Base-by-base conservation (phyloP, 176 grass and related monocot species). In the Secale cereale region DNA sequence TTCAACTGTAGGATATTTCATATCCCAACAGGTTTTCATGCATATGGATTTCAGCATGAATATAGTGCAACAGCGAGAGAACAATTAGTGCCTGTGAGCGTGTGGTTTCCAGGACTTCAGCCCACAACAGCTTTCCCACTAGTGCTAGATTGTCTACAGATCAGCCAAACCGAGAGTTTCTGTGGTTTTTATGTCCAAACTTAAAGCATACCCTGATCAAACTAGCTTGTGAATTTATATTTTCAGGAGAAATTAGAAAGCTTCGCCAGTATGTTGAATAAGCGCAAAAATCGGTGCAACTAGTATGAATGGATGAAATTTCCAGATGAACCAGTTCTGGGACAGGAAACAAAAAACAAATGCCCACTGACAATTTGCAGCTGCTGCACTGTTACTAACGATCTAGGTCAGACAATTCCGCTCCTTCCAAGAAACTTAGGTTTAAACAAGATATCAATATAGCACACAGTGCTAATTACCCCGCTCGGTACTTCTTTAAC, bases 401-500 rank as follows among this genome's bases (percentile, higher is more conserved):
- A 40, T 73, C 39, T 2, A 12, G 13, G 43, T n/a, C 40, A 20
- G 26, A 17, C 14, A 41, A 1, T 41, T 56, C 10, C 27, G 22
- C 67, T 35, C 30, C 12, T 14, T 70, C 8, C 8, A 27, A 74
- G 9, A 76, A 62, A 52, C 32, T 37, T 8, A 25, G 26, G 5
- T 65, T n/a, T 19, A 78, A 15, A 31, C 43, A 65, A 6, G 48
- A 28, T 27, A 73, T 65, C 22, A 1, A 28, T 27, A 46, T 20
- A 39, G 25, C 27, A 32, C 27, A 32, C 54, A 30, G 52, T 26
- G 29, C n/a, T 43, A 71, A 43, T 66, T 64, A 60, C 37, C 7
- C 59, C 22, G 39, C 57, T 74, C 27, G 33, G 45, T 78, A 46
- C 59, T 73, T 36, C 59, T 79, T 80, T 39, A 76, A 83, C 65